Evolutionary conservation across 1,284 basidiomycete species (phyloP), one percentile per base, ranked within the genome.

Genomic region (Moesziomyces parantarcticus): DNA sequence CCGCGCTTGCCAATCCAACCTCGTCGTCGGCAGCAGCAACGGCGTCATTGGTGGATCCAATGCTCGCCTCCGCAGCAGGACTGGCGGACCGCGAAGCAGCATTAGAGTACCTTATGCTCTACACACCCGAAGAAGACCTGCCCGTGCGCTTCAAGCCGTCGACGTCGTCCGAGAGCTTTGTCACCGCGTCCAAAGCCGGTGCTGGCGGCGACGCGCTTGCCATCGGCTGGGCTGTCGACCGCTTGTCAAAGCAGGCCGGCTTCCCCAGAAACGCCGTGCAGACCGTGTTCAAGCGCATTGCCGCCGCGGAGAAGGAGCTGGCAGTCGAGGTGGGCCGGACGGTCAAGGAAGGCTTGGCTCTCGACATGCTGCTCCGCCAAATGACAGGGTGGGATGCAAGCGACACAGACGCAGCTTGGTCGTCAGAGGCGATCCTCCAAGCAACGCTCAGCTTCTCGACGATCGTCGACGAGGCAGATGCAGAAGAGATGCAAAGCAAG

Each of bases 191-290:
- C 87, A 23, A 86, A 85, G 22, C 89, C 21, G 70, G 85, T 61
- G 41, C 83, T 18, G 88, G 88, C 34, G 88, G 90, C 60, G 78
- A 82, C 14, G 65, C 55, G 4, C 84, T 97, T 20, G 90, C 90
- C 67, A 87, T 86, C 56, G 88, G 91, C 16, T 97, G 95, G 95
- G 85, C 91, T 2, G 88, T 91, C 66, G 92, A 97, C 55, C 89
- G 90, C 77, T 89, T 92, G 3, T 87, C 91, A 57, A 93, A 93
- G 79, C 89, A 92, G 79, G 92, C 91, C 43, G 94, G 94, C 3
- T 94, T 91, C 86, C 94, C 94, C 8, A 85, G 88, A 1, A 88
- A 90, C 61, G 86, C 88, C 10, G 92, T 94, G 16, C 89, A 89
- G 75, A 86, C 87, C 26, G 88, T 86, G 55, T 86, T 88, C 32